Conservation (phyloP, 257 asterid species). For the Haberlea rhodopensis region DNA sequence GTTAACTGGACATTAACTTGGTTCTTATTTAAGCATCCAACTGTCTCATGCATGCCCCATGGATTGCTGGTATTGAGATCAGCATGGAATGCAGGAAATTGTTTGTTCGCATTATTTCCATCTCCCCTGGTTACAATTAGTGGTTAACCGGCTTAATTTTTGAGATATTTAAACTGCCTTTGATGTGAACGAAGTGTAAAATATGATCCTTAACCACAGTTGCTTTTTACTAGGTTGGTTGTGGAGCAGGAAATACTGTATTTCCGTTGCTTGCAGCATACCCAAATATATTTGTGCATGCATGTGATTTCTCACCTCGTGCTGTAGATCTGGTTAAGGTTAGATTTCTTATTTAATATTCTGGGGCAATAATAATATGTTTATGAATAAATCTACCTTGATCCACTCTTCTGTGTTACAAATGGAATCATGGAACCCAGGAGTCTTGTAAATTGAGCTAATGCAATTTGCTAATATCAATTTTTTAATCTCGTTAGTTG, state of each 20-base stretch:
- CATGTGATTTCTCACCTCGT: slow-evolving; percentile 94
- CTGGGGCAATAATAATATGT: background rate
- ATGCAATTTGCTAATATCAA: slow-evolving; percentile 18
- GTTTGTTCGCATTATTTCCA: background rate
- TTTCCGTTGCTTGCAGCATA: slow-evolving; percentile 79
- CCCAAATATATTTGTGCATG: slow-evolving; percentile 70
- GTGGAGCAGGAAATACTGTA: slow-evolving; percentile 95
- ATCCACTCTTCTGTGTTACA: slow-evolving; percentile 15
- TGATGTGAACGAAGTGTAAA: background rate
- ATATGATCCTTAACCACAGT: slow-evolving; percentile 14
- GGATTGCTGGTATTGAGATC: background rate
- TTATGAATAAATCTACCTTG: background rate
- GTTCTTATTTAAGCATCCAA: slow-evolving; percentile 10
- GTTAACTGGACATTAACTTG: background rate
- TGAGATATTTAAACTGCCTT: slow-evolving; percentile 4
- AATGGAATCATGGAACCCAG: slow-evolving; percentile 10
- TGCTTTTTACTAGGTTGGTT: slow-evolving; percentile 69
- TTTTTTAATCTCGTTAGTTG: background rate
- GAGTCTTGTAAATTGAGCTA: background rate
- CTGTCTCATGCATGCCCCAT: background rate
- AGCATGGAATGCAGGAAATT: background rate
- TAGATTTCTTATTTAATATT: slow-evolving; percentile 25
- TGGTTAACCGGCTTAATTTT: background rate
- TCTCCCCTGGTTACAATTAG: slow-evolving; percentile 1
- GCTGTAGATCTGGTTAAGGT: slow-evolving; percentile 95